Evolutionary conservation across 805 yeast species (phyloP).

Genomic region (Sugiyamaella smithiae): DNA sequence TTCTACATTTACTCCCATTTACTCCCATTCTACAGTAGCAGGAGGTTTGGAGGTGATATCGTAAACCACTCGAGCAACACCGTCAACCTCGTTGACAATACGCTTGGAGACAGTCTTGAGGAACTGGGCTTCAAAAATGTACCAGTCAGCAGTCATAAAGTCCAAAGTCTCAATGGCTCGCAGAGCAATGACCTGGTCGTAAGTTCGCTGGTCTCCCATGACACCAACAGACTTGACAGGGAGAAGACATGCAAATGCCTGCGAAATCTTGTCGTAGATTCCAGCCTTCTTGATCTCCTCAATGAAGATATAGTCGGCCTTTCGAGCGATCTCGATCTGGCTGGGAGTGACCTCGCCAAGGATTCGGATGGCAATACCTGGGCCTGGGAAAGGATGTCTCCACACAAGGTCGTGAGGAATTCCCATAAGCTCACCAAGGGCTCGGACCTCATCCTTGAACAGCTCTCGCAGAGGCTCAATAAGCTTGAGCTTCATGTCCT

Average conservation of each 20-base stretch:
- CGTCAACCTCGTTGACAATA: constrained; percentile 97
- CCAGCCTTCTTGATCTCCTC: constrained; percentile 95
- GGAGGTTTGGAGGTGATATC: constrained; percentile 99
- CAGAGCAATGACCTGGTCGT: constrained; percentile 97
- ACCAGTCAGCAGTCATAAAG: constrained; percentile 99
- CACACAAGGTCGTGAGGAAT: constrained; percentile 96
- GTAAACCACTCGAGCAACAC: constrained; percentile 98
- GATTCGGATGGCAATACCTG: constrained; percentile 98
- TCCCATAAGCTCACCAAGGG: constrained; percentile 89
- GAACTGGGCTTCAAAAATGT: constrained; percentile 85
- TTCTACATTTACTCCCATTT: constrained; percentile 73
- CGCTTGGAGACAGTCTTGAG: constrained; percentile 90
- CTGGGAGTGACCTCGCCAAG: constrained; percentile 92
- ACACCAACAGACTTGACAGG: constrained; percentile 99
- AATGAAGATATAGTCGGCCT: constrained; percentile 93
- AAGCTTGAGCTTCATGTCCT: constrained; percentile 96
- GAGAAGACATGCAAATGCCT: constrained; percentile 94
- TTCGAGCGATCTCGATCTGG: constrained; percentile 95
- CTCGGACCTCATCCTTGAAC: constrained; percentile 98
- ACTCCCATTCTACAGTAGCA: constrained; percentile 99
- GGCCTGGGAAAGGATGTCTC: constrained; percentile 99
- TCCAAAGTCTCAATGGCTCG: constrained; percentile 97
- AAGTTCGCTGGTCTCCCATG: constrained; percentile 99
- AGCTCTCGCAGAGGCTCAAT: constrained; percentile 98
- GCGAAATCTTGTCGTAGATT: constrained; percentile 86